Conservation (phyloP, 1,139 yeast genomes). For the Kodamaea sp. region DNA sequence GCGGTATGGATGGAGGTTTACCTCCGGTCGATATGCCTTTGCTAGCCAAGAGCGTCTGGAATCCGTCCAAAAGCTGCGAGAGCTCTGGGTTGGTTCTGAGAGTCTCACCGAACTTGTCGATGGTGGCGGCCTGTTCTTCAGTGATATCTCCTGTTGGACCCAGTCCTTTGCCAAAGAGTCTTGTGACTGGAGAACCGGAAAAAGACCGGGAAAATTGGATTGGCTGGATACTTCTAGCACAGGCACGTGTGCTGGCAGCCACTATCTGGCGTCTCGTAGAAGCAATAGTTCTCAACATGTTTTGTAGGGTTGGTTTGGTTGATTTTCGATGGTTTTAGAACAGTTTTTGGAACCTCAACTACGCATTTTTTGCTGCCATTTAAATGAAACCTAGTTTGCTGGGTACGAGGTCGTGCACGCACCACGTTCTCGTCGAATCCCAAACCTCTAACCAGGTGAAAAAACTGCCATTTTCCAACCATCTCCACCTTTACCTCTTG, state of each 20-base stretch:
- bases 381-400: too few species aligned
- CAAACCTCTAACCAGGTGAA: constrained; percentile 2
- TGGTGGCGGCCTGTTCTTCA: constrained; percentile 14
- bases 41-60: constrained; percentile 31
- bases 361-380: too few species aligned
- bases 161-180: constrained; percentile 9
- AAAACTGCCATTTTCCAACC: constrained; percentile 5
- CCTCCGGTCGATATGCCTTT: constrained; percentile 38
- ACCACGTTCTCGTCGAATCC: constrained; percentile 8
- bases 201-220: constrained; percentile 5
- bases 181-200: constrained; percentile 4
- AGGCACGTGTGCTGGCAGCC: neutral
- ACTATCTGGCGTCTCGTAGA: too few species aligned
- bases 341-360: too few species aligned
- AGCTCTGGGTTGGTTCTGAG: constrained; percentile 28
- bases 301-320: too few species aligned
- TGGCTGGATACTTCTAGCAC: too few species aligned
- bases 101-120: constrained; percentile 15
- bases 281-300: too few species aligned
- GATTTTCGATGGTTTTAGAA: too few species aligned
- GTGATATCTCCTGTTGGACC: constrained; percentile 5
- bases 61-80: constrained; percentile 27
- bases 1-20: constrained; percentile 36
- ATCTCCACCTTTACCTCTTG: constrained; percentile 2
- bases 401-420: constrained; percentile 6